Evolutionary conservation across 176 grass and related monocot genomes (phyloP), one percentile per base, ranked within the genome.

Genomic region (Oryza nivara): DNA sequence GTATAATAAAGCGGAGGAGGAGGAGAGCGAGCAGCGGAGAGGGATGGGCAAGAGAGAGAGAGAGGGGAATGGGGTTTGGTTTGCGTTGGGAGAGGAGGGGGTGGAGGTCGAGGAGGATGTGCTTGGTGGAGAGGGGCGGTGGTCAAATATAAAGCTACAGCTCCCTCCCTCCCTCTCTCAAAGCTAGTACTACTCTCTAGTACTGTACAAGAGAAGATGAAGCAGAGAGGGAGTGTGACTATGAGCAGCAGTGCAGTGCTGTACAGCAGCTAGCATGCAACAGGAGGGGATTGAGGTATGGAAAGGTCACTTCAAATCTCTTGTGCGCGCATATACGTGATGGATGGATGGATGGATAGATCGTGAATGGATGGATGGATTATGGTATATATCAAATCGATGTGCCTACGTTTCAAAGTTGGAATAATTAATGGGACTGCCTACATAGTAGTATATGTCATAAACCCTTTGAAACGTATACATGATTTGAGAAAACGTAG

Each of bases 81-180:
- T 76, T 90, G 73, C 46, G 49, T 87, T 80, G 70, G 79, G 77
- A 22, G 46, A 60, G 28, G 71, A 4, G 35, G 35, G 4, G 35
- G 35, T 83, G 74, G 68, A 73, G 73, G 67, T 34, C 73, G 88
- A 90, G 88, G 84, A 74, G 68, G 85, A 74, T 92, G 34, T 83
- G 92, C 86, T 88, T 98, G 96, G 92, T 23, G 79, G 54, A 91
- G 73, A 93, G 87, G 89, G 91, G 93, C 93, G 92, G 96, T 95
- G 91, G 96, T 98, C 93, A 98, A 91, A 91, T 91, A 92, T 91
- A 87, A 83, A 76, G 75, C 58, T 63, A 63, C 2, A 58, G 52
- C 48, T 41, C 40, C 7, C 5, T 7, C 1, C 38, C 5, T 7
- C 1, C 38, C 5, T 41, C 40, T 41, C 40, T 32, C 30, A 32